Base-by-base conservation (phyloP, 2,329 filamentous ascomycete genomes). In the Aspergillus intermedius region DNA sequence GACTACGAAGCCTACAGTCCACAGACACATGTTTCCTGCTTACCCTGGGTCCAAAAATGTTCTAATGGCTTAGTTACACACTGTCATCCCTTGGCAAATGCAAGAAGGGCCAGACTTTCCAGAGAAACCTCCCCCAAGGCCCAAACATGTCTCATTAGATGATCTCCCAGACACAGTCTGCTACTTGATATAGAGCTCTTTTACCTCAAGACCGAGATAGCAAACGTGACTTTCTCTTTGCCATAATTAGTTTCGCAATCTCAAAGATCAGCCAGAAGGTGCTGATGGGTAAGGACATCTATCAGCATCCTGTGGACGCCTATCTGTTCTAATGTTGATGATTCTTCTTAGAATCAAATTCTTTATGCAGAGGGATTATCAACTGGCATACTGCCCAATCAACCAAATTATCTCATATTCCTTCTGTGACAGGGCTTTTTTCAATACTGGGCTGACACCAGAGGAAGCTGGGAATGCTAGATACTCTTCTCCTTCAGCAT, bases 331-430 rank as follows among this genome's bases (percentile, higher is more conserved):
- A 5, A 19, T 46, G 32, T 51, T 59, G 3, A 55, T 37, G 25
- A 3, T 54, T 44, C 3, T 34, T 46, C 5, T 19, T 37, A 60
- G 56, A 55, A 62, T 56, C 5, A 62, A 62, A 51, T 62, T 62
- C 39, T 64, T 62, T 17, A 60, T 64, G 42, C 34, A 64, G 22
- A 21, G 58, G 12, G 50, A 62, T 49, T 64, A 64, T 30, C 42
- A 63, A 54, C 34, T 64, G 13, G 59, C 42, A 54, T 63, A 62
- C 50, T 64, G 41, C 28, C 57, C 46, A 12, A 63, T 62, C n/a
- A 30, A 53, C 40, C 43, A 64, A 46, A 64, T 63, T 4, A 48
- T 61, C 34, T 52, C 46, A 1, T 56, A 58, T 28, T 55, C 59
- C 40, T 64, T 62, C 42, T 47, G 50, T 1, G 54, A 64, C 53